A percentile compares a stretch with the other conserved stretches of the same genome.
Evolutionary conservation across 495 filamentous ascomycete genomes (phyloP).

Genomic region (Daldinia grandis): DNA sequence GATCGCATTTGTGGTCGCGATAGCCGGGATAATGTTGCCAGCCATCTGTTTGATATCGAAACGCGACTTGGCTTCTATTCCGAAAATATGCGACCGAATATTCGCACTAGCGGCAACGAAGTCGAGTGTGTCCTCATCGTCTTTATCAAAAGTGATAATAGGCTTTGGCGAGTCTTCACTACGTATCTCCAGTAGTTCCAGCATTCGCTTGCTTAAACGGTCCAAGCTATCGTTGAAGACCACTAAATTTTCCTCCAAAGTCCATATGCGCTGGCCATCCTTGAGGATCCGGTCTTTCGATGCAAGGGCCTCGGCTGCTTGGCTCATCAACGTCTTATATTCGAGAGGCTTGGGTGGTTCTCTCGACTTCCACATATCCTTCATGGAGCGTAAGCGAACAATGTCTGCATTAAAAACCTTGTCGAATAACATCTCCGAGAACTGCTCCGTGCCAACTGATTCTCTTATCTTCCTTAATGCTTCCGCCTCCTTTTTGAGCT

Average conservation of each 20-base stretch:
- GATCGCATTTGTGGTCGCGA: conserved; percentile 97
- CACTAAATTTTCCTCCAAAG: conserved; percentile 77
- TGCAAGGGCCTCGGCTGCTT: conserved; percentile 57
- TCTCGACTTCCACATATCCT: conserved; percentile 94
- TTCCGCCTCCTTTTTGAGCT: conserved; percentile 81
- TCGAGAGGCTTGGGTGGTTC: conserved; percentile 76
- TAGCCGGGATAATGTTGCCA: conserved; percentile 98
- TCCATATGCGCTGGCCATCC: conserved; percentile 83
- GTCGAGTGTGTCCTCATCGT: conserved; percentile 93
- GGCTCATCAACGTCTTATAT: conserved; percentile 59
- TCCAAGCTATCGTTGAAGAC: conserved; percentile 88
- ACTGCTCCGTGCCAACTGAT: conserved; percentile 83
- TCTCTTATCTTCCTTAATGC: conserved; percentile 83
- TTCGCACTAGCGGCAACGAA: conserved; percentile 94
- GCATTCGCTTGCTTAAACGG: conserved; percentile 75
- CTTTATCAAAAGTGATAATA: conserved; percentile 91
- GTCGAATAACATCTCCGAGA: conserved; percentile 81
- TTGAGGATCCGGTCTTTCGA: conserved; percentile 63
- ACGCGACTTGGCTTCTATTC: conserved; percentile 85
- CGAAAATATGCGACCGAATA: conserved; percentile 83
- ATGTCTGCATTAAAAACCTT: conserved; percentile 94
- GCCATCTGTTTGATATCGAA: conserved; percentile 99
- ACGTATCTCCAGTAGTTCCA: conserved; percentile 63
- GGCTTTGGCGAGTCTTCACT: conserved; percentile 60
- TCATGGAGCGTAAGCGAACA: conserved; percentile 81